Evolutionary conservation across 31 red algal species (phyloP), one percentile per base, ranked within the genome.

Genomic region (Bonnemaisonia californica): DNA sequence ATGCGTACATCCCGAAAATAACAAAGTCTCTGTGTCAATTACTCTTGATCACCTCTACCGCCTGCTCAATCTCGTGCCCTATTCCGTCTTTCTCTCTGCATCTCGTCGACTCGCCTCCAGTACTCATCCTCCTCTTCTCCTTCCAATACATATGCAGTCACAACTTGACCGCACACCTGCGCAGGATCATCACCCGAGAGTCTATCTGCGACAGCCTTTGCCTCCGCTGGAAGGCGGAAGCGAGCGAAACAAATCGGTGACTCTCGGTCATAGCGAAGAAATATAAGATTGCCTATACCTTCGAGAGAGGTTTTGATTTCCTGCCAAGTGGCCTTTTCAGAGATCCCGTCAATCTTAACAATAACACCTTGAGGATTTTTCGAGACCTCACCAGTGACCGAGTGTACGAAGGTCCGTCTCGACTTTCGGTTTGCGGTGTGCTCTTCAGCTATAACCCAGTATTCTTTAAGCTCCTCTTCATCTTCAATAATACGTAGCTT

Each of bases 91-190:
- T 33, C 40, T 29, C 75, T 85, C 28, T 7, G 3, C 37, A 48
- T 64, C 66, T 51, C 47, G 9, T 62, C 65, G 13, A 68, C 87
- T 42, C 35, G 55, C 28, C 69, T 34, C 87, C 87, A 90, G 61
- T 90, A 90, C 2, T 76, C 69, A 33, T 48, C 23, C 31, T 90
- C 87, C 47, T 90, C 87, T 35, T 90, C 87, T 27, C 87, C 87
- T n/a, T 57, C 23, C 3, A 90, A n/a, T 23, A 90, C 26, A 65
- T 3, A 21, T 22, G 87, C 77, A 18, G 30, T 35, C 19, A 90
- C 87, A 18, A 38, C 22, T n/a, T 33, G 18, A 27, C 87, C 87
- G 19, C 24, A 72, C 22, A 90, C 26, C 28, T 33, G n/a, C 27
- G 45, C 21, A n/a, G n/a, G 33, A 34, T 24, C 70, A 12, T 62